Base-by-base conservation (phyloP, 495 filamentous ascomycete species). In the Schizothecium vesticola region DNA sequence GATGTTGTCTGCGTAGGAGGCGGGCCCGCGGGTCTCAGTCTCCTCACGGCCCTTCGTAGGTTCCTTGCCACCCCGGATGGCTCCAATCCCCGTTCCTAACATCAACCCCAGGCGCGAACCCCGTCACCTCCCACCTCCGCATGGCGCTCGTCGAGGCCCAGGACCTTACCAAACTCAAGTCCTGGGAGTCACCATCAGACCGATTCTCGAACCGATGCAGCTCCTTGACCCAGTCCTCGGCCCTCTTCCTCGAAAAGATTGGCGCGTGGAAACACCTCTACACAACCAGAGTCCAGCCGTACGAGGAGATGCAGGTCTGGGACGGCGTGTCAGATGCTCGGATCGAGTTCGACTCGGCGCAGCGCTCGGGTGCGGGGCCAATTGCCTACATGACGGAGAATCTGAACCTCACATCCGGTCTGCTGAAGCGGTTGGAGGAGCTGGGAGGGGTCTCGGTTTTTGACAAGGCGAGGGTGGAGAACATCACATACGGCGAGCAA, bases 331-430 rank as follows among this genome's bases (percentile, higher is more conserved):
- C 91, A 19, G 91, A 87, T 64, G 90, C 93, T 51, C 85, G 88
- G 59, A 96, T 99, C 76, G 89, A 91, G 65, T 99, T 99, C 77
- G 91, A 95, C 79, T 90, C 88, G 86, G 80, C 84, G 25, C 78
- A 81, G 21, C 84, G 85, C 25, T 79, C 83, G 21, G 77, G 75
- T 2, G 77, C 69, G 12, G 72, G 72, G 21, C 76, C 88, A 1
- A 93, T 99, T 64, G 95, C 96, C 12, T 94, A 92, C 74, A 99
- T 99, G 95, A 92, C 87, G 26, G 95, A 99, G 83, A 99, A 99
- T 74, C 74, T 88, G 51, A 98, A 98, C 74, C 85, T 97, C 19
- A 91, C 91, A 13, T 86, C 87, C 13, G 92, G 86, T 1, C 83
- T 99, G 7, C 80, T 96, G 22, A 80, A 83, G 24, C 86, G 90